These are phyloP conservation scores for Arachis stenosperma DNA, from an alignment of 306 rosid species.

Conservation along the genomic window DNA sequence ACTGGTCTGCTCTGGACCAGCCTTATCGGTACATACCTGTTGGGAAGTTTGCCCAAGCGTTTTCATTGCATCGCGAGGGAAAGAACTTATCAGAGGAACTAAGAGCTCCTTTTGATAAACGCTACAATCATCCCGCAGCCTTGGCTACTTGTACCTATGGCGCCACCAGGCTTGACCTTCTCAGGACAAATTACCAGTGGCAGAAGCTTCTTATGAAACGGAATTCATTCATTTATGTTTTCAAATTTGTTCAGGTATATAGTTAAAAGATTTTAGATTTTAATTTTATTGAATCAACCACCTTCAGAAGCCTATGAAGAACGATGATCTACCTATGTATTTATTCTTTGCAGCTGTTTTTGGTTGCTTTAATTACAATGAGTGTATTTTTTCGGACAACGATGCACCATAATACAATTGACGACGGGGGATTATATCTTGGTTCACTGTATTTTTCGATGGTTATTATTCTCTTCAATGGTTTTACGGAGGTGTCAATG, in stretches of 20 bases:
- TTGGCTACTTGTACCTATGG: slow-evolving; percentile 82
- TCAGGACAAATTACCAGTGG: slow-evolving; percentile 79
- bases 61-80: slow-evolving; percentile 67
- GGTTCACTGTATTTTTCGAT: slow-evolving; percentile 96
- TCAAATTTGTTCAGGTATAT: slow-evolving; percentile 95
- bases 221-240: slow-evolving; percentile 88
- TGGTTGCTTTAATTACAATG: slow-evolving; percentile 94
- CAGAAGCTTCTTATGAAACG: slow-evolving; percentile 89
- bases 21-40: slow-evolving; percentile 81
- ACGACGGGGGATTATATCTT: slow-evolving; percentile 87
- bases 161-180: slow-evolving; percentile 65
- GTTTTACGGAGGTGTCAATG: slow-evolving; percentile 98
- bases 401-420: slow-evolving; percentile 82
- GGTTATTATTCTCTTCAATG: slow-evolving; percentile 94
- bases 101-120: slow-evolving; percentile 73
- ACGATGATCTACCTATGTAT: neutral
- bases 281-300: no score
- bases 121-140: slow-evolving; percentile 91
- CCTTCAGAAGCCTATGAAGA: no score
- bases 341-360: slow-evolving; percentile 70
- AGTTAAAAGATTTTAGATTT: neutral
- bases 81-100: slow-evolving; percentile 73
- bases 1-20: slow-evolving; percentile 77
- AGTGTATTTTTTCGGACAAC: slow-evolving; percentile 96
- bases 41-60: slow-evolving; percentile 81